Percentiles rank a stretch among this genome's conserved stretches.
Evolutionary conservation across 2,329 filamentous ascomycete genomes (phyloP).

Genomic region (Endothia cerciana): DNA sequence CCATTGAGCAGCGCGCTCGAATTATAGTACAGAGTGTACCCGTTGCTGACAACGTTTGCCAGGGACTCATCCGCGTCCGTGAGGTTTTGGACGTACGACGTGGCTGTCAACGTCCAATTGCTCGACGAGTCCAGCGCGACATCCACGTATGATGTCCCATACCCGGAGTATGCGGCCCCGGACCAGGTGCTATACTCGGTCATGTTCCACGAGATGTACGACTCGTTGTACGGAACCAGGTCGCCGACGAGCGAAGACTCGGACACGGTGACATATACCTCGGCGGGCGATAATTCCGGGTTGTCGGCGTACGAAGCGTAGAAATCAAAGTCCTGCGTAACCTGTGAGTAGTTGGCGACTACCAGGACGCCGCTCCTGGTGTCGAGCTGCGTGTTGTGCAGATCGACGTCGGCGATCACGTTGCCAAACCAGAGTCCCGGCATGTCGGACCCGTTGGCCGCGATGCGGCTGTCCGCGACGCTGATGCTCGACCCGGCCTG

Average conservation of each 20-base stretch:
- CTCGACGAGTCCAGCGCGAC: constrained; percentile 28
- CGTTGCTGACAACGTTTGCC: constrained; percentile 27
- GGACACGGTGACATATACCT: constrained; percentile 33
- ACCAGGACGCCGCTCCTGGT: constrained; percentile 34
- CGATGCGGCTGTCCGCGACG: constrained; percentile 34
- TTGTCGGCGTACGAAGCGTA: constrained; percentile 38
- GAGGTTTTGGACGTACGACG: constrained; percentile 30
- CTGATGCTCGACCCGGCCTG: constrained; percentile 31
- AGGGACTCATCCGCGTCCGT: constrained; percentile 26
- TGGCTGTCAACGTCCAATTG: constrained; percentile 31
- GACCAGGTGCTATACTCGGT: constrained; percentile 29
- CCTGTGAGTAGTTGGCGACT: constrained; percentile 35
- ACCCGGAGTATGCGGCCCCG: constrained; percentile 31
- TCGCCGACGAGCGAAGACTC: constrained; percentile 37
- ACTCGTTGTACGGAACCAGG: constrained; percentile 39
- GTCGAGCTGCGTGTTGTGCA: constrained; percentile 16
- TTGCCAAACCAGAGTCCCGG: constrained; percentile 41
- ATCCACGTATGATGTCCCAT: constrained; percentile 8
- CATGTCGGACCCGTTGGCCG: constrained; percentile 29
- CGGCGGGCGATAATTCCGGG: constrained; percentile 34
- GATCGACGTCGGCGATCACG: constrained; percentile 30
- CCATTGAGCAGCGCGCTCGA: constrained; percentile 21
- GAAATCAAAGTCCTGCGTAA: constrained; percentile 41
- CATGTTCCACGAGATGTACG: constrained; percentile 30
- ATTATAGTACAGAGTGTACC: constrained; percentile 29